Evolutionary conservation across 768 basidiomycete genomes (phyloP), one percentile per base, ranked within the genome.

Genomic region (Omphalotus guepiniiformis): DNA sequence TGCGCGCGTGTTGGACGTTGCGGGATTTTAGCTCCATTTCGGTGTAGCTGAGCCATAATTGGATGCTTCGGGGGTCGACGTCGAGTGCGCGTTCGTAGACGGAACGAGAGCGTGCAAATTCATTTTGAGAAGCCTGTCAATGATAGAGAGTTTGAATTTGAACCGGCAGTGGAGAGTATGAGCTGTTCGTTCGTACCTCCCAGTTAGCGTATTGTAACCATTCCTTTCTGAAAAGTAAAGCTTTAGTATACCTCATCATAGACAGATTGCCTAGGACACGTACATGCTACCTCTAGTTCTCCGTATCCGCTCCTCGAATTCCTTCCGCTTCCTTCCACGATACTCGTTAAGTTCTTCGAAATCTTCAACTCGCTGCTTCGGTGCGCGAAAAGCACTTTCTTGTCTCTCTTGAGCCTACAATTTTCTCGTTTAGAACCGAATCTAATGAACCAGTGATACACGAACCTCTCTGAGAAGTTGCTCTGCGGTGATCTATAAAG

Each of bases 21-120:
- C 96, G 89, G 4, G 90, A 88, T 68, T 98, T 98, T 55, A 99
- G 79, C 66, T 99, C 96, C 88, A 93, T 93, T 65, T 99, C 95
- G 4, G 90, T 86, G 67, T 95, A 96, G 56, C 82, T 83, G 42
- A 95, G 73, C 96, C 96, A 99, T 52, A 98, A 74, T 58, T 93
- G 91, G 29, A 91, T 76, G 50, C 85, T 88, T 19, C 92, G 76
- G 0, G 93, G 78, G 63, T 98, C 94, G 50, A 99, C 93, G 60
- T 98, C 96, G 53, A 99, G 74, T 0, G 96, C 94, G 56, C 96
- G 87, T 67, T 99, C 96, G 54, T 90, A 99, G 29, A 99, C 85
- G 6, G 94, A 97, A 22, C 96, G 79, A 2, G 96, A 89, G 52
- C 95, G 84, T 30, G 91, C 88, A 59, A 86, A 98, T 72, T 98